A percentile compares a stretch with the other conserved stretches of the same genome.
Conservation (phyloP, 75 land plant species). For the Sequoia sempervirens region DNA sequence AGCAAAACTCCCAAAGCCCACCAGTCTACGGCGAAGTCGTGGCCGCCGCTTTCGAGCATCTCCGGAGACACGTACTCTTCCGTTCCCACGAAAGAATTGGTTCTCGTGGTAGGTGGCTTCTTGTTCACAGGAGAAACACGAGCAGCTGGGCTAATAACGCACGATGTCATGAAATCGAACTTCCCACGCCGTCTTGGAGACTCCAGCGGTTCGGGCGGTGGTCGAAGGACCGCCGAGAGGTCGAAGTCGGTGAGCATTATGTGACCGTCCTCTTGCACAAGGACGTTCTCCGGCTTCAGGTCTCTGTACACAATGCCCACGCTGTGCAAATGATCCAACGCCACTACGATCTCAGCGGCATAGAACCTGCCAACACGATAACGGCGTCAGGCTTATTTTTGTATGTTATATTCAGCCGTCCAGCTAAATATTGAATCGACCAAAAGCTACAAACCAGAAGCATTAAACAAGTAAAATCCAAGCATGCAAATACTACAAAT, state of each 20-base stretch:
- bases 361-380: conserved; percentile 41
- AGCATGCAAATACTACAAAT: too few relatives aligned
- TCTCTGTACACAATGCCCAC: conserved; percentile 68
- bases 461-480: too few relatives aligned
- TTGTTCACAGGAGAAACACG: conserved; percentile 9
- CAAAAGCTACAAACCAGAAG: too few relatives aligned
- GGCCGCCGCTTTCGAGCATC: conserved; percentile 22
- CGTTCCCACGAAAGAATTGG: conserved; percentile 29
- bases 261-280: conserved; percentile 71
- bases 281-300: conserved; percentile 79
- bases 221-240: conserved; percentile 43
- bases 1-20: conserved; percentile 82
- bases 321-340: conserved; percentile 54
- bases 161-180: conserved; percentile 11
- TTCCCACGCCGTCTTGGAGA: not conserved
- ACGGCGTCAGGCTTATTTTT: not conserved
- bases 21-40: conserved; percentile 50
- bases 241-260: conserved; percentile 80
- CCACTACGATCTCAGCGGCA: conserved; percentile 68
- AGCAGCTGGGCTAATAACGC: conserved; percentile 8
- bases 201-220: not conserved
- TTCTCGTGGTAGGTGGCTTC: not conserved
- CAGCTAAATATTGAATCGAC: too few relatives aligned
- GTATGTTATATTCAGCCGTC: too few relatives aligned
- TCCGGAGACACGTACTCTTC: conserved; percentile 39